Evolutionary conservation across 257 asterid genomes (phyloP).

Genomic region (Gardenia jasminoides): DNA sequence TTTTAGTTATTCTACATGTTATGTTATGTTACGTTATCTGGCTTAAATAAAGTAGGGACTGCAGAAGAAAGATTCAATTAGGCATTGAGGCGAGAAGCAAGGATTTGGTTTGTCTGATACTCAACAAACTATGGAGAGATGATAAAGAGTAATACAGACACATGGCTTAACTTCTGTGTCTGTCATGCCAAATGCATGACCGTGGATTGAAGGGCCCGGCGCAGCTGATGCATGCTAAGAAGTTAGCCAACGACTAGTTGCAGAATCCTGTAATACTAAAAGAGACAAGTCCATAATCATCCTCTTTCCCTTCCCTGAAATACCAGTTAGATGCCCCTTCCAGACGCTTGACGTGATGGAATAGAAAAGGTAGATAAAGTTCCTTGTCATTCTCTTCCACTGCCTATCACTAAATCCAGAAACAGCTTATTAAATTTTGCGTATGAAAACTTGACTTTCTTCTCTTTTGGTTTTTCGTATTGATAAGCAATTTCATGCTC

Average conservation of each 20-base stretch:
- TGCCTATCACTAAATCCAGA: not conserved
- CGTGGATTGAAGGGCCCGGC: not conserved
- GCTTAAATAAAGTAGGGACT: not conserved
- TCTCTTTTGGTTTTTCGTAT: not conserved
- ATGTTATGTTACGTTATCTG: not conserved
- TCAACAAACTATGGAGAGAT: not conserved
- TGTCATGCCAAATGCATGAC: not conserved
- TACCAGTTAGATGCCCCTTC: not conserved
- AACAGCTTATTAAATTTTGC: not conserved
- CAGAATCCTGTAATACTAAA: not conserved
- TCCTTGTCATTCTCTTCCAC: not conserved
- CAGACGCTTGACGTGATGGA: not conserved
- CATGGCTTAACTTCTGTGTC: not conserved
- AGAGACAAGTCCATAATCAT: not conserved
- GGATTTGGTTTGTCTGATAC: not conserved
- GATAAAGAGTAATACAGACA: not conserved
- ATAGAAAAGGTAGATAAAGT: not conserved
- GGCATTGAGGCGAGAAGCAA: not conserved
- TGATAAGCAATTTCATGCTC: not conserved
- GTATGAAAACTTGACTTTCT: not conserved
- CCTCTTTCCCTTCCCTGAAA: not conserved
- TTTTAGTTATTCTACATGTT: not conserved
- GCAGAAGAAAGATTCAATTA: not conserved
- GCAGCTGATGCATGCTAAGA: not conserved
- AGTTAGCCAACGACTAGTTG: not conserved